Conservation (phyloP, 2,329 filamentous ascomycete species). For the Allantophomopsis cytisporea region DNA sequence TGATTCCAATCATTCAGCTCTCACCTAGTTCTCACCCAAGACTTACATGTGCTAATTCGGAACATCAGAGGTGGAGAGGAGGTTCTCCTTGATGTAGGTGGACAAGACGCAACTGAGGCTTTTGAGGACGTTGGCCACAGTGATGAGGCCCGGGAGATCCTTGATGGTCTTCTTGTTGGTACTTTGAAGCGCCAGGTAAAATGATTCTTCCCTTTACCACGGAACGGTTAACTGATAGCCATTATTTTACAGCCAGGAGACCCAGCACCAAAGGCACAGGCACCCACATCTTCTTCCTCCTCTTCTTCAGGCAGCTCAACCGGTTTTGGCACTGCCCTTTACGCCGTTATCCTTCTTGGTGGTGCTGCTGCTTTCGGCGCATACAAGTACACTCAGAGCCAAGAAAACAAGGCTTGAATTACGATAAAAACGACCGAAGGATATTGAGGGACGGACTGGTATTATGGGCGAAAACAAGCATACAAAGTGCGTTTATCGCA, state of each 20-base stretch:
- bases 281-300: constrained; percentile 32
- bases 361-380: constrained; percentile 64
- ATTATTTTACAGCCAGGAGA: constrained; percentile 52
- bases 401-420: constrained; percentile 12
- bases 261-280: constrained; percentile 52
- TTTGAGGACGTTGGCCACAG: constrained; percentile 99
- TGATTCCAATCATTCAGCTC: too few species aligned
- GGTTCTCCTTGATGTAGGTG: constrained; percentile 88
- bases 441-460: too few species aligned
- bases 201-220: constrained; percentile 4
- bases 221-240: constrained; percentile 2
- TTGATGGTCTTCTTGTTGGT: constrained; percentile 64
- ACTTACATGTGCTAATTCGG: not conserved
- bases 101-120: constrained; percentile 92
- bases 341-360: constrained; percentile 67
- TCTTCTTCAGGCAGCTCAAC: constrained; percentile 27
- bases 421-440: not conserved
- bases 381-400: constrained; percentile 67
- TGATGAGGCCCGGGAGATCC: constrained; percentile 92
- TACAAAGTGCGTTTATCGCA: too few species aligned
- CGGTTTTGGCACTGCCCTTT: constrained; percentile 63
- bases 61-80: constrained; percentile 80
- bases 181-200: constrained; percentile 69
- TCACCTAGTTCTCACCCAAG: too few species aligned
- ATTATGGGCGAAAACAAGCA: too few species aligned